These are phyloP conservation scores for Letharia lupina DNA, from an alignment of 495 filamentous ascomycete species.

Conservation along the genomic window DNA sequence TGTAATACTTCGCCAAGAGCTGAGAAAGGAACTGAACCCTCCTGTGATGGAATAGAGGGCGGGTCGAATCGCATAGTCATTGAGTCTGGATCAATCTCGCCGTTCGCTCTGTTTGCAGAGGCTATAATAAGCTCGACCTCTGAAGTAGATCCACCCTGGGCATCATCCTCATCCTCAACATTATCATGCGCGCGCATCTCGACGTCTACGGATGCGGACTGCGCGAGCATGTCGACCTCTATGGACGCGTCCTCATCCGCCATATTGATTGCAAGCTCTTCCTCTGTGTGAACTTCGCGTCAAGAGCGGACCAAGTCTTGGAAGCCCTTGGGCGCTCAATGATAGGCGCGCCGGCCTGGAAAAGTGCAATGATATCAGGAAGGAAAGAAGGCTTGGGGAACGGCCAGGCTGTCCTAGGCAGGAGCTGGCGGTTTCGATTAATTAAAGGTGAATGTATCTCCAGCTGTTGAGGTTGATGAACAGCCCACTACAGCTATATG, in stretches of 20 bases:
- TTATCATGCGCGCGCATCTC: background rate
- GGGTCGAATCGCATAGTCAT: background rate
- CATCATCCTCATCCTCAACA: background rate
- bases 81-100: background rate
- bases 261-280: background rate
- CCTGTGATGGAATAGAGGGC: background rate
- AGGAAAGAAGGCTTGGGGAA: background rate
- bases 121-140: background rate
- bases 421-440: background rate
- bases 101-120: background rate
- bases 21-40: background rate
- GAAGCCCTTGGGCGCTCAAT: background rate
- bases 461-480: background rate
- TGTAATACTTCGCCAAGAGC: constrained; percentile 2
- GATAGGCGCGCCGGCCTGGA: background rate
- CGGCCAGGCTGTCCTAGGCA: background rate
- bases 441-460: background rate
- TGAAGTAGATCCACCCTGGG: background rate
- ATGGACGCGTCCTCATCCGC: constrained; percentile 1
- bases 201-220: background rate
- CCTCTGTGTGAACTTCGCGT: background rate
- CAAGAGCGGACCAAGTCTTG: background rate
- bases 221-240: background rate
- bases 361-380: background rate
- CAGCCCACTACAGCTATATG: too few relatives aligned